A percentile compares a stretch with the other conserved stretches of the same genome.
Evolutionary conservation across 352 stramenopile genomes (phyloP).

Genomic region (Vaucheria bursata): DNA sequence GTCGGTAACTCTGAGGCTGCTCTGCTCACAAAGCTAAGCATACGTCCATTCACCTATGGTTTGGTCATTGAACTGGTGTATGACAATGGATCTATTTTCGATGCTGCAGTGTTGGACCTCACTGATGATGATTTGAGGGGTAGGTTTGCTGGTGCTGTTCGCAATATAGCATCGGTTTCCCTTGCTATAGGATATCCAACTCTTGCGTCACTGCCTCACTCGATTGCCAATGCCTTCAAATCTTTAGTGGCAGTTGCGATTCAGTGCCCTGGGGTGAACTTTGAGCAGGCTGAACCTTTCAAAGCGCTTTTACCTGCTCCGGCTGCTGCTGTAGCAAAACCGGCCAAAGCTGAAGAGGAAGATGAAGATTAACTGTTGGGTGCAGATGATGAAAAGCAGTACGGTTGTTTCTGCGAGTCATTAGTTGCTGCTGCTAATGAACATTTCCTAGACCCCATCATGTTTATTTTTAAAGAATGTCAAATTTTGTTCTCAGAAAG

Average conservation of each 20-base stretch:
- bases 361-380: conserved; percentile 50
- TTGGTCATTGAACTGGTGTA: conserved; percentile 90
- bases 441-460: too few relatives aligned
- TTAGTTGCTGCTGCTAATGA: too few relatives aligned
- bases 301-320: conserved; percentile 90
- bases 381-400: too few relatives aligned
- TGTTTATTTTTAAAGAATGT: too few relatives aligned
- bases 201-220: conserved; percentile 94
- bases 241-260: conserved; percentile 87
- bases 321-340: conserved; percentile 71
- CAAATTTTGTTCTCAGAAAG: too few relatives aligned
- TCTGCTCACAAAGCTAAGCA: conserved; percentile 96
- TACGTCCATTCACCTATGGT: conserved; percentile 98
- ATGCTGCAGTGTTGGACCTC: conserved; percentile 94
- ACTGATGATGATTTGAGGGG: conserved; percentile 88
- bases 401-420: too few relatives aligned
- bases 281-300: conserved; percentile 90
- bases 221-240: conserved; percentile 97
- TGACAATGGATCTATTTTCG: conserved; percentile 97
- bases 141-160: conserved; percentile 88
- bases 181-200: conserved; percentile 90
- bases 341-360: conserved; percentile 50
- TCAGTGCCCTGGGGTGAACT: conserved; percentile 89
- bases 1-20: conserved; percentile 95
- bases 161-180: conserved; percentile 85